These are phyloP conservation scores for Iodosphaeria phyllophila DNA, from an alignment of 2,329 filamentous ascomycete species.

Conservation along the genomic window DNA sequence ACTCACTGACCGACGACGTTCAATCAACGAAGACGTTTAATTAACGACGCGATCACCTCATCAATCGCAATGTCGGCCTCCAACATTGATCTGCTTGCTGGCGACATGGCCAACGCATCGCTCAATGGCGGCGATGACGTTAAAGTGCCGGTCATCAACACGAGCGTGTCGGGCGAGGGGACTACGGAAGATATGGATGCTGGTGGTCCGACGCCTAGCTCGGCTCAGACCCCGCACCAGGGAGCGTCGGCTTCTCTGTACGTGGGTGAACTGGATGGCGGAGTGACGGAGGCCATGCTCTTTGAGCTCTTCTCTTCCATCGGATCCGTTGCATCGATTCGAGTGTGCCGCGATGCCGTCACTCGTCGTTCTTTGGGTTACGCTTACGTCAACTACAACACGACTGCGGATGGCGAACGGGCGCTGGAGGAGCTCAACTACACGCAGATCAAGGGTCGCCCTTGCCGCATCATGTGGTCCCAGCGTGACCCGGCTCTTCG, in stretches of 20 bases:
- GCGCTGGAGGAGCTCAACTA: constrained; percentile 99
- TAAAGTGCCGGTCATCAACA: constrained; percentile 54
- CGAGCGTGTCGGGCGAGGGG: constrained; percentile 40
- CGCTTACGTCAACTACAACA: constrained; percentile 99
- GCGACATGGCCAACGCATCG: constrained; percentile 55
- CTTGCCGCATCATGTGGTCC: constrained; percentile 99
- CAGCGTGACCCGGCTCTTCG: constrained; percentile 97
- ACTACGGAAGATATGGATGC: constrained; percentile 40
- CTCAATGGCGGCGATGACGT: constrained; percentile 50
- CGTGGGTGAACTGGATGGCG: constrained; percentile 93
- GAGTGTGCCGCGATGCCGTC: constrained; percentile 97
- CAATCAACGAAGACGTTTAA: not conserved
- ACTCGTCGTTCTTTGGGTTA: constrained; percentile 97
- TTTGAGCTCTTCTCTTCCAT: constrained; percentile 99
- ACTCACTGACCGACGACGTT: constrained; percentile 3
- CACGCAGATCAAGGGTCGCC: constrained; percentile 95
- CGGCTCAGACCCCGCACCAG: constrained; percentile 52
- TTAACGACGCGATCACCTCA: too few relatives aligned
- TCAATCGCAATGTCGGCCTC: constrained; percentile 36
- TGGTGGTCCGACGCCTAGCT: constrained; percentile 52
- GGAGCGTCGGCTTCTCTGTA: constrained; percentile 96
- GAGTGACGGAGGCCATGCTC: constrained; percentile 98
- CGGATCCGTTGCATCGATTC: constrained; percentile 94
- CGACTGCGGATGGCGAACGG: constrained; percentile 87
- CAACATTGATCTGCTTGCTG: constrained; percentile 58